Evolutionary conservation across 1,139 yeast genomes (phyloP).

Genomic region (Blastobotrys persicus): DNA sequence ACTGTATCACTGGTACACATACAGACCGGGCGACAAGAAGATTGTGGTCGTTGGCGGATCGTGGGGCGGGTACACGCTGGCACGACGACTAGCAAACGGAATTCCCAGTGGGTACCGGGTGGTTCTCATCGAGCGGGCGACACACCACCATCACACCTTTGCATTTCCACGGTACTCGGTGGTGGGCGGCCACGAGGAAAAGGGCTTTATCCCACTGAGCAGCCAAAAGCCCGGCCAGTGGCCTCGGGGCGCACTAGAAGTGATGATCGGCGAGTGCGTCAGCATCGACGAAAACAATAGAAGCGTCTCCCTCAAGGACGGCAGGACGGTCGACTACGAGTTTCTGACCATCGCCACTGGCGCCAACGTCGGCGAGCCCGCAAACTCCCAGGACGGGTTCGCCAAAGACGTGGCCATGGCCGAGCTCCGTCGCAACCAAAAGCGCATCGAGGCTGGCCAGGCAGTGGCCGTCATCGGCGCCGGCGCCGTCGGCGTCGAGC

Average conservation of each 20-base stretch:
- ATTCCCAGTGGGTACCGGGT: slow-evolving; percentile 20
- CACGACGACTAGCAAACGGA: slow-evolving; percentile 17
- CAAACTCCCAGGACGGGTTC: slow-evolving; percentile 1
- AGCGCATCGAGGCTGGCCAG: slow-evolving; percentile 17
- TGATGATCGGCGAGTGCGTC: neutral
- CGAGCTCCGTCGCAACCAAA: slow-evolving; percentile 11
- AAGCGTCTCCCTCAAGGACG: neutral
- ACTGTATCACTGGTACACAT: slow-evolving; percentile 13
- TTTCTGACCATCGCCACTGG: slow-evolving; percentile 2
- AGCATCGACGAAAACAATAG: neutral
- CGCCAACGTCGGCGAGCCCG: slow-evolving; percentile 3
- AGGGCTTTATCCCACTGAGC: slow-evolving; percentile 21
- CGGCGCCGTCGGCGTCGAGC: slow-evolving; percentile 31
- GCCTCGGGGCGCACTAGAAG: slow-evolving; percentile 16
- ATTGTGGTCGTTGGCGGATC: slow-evolving; percentile 25
- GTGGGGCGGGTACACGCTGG: slow-evolving; percentile 22
- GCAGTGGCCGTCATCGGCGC: slow-evolving; percentile 28
- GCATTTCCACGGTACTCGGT: slow-evolving; percentile 24
- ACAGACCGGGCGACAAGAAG: slow-evolving; percentile 18
- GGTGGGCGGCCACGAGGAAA: slow-evolving; percentile 20
- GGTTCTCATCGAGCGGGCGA: slow-evolving; percentile 18
- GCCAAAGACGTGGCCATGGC: slow-evolving; percentile 1
- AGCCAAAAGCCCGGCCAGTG: slow-evolving; percentile 9
- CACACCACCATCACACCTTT: slow-evolving; percentile 21
- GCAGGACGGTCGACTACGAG: slow-evolving; percentile 2